A percentile compares a stretch with the other conserved stretches of the same genome.
Evolutionary conservation across 805 yeast genomes (phyloP).

Genomic region (Komagataella ulmi): DNA sequence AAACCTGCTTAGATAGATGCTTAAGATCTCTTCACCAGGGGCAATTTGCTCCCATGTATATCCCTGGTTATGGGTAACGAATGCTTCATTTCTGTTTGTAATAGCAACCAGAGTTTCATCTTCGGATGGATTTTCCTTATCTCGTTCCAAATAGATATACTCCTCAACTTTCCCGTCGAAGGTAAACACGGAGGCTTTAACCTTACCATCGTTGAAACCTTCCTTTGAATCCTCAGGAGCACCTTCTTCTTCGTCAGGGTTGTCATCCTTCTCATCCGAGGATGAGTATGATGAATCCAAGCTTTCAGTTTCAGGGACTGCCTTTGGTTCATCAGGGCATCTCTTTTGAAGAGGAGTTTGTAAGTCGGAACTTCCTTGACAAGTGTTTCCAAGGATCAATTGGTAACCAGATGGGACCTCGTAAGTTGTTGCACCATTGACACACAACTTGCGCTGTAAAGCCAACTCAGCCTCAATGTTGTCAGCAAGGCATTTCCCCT

Average conservation of each 20-base stretch:
- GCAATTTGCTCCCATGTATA: conserved; percentile 33
- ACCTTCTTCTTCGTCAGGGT: conserved; percentile 17
- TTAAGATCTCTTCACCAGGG: conserved; percentile 30
- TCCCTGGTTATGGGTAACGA: conserved; percentile 65
- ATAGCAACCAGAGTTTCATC: conserved; percentile 56
- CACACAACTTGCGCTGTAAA: background rate
- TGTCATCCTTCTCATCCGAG: conserved; percentile 1
- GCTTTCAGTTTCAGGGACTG: background rate
- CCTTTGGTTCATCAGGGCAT: background rate
- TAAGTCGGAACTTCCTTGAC: background rate
- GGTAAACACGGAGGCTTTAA: conserved; percentile 27
- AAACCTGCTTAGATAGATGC: conserved; percentile 41
- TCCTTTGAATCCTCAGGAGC: conserved; percentile 19
- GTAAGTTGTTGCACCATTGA: background rate
- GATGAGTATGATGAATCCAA: background rate
- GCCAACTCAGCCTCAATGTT: background rate
- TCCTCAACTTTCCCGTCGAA: conserved; percentile 43
- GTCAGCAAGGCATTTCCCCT: background rate
- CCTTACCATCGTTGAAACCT: conserved; percentile 23
- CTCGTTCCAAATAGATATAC: conserved; percentile 49
- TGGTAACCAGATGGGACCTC: background rate
- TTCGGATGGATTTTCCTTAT: conserved; percentile 21
- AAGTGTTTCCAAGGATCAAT: background rate
- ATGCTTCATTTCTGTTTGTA: conserved; percentile 41
- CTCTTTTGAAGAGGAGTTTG: background rate